phyloP scores from a whole-genome alignment of 805 yeast species.

The Ogataea thermomethanolica region DNA sequence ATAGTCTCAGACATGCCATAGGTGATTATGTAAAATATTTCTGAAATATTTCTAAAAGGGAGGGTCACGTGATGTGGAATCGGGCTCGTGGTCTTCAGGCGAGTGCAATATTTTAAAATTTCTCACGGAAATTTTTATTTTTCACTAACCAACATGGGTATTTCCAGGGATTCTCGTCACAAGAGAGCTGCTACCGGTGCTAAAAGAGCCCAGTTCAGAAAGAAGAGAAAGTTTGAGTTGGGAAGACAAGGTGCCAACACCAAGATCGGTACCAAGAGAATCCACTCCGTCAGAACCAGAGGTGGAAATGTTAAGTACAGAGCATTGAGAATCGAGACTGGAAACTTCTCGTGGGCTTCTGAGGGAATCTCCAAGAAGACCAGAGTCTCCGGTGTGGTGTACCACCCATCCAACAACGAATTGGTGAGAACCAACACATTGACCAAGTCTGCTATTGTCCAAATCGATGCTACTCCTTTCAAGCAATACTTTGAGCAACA shows the following conservation, averaged over 20 bases:
- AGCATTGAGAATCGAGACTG: slow-evolving; percentile 98
- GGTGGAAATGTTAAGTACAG: slow-evolving; percentile 99
- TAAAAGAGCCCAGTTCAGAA: slow-evolving; percentile 99
- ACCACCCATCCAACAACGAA: slow-evolving; percentile 99
- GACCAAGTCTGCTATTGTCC: slow-evolving; percentile 98
- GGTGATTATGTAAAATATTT: slow-evolving; percentile 8
- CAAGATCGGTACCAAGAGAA: slow-evolving; percentile 98
- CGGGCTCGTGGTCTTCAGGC: background rate
- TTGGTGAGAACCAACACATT: slow-evolving; percentile 99
- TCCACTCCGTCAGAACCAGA: slow-evolving; percentile 98
- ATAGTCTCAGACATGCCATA: slow-evolving; percentile 39
- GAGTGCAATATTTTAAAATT: slow-evolving; percentile 2
- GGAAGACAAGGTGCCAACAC: slow-evolving; percentile 99
- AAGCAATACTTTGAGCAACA: slow-evolving; percentile 98
- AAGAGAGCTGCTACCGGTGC: slow-evolving; percentile 99
- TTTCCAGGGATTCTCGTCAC: slow-evolving; percentile 99
- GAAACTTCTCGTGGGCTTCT: slow-evolving; percentile 99
- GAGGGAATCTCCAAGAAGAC: slow-evolving; percentile 99
- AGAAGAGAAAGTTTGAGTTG: slow-evolving; percentile 99
- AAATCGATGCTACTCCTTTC: slow-evolving; percentile 99
- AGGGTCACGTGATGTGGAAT: slow-evolving; percentile 4
- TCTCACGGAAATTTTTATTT: slow-evolving; percentile 8
- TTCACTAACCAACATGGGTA: slow-evolving; percentile 74
- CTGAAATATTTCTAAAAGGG: background rate
- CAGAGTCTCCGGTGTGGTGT: slow-evolving; percentile 95